phyloP scores from a whole-genome alignment of 345 rosid genomes.

The Cardamine occulta region DNA sequence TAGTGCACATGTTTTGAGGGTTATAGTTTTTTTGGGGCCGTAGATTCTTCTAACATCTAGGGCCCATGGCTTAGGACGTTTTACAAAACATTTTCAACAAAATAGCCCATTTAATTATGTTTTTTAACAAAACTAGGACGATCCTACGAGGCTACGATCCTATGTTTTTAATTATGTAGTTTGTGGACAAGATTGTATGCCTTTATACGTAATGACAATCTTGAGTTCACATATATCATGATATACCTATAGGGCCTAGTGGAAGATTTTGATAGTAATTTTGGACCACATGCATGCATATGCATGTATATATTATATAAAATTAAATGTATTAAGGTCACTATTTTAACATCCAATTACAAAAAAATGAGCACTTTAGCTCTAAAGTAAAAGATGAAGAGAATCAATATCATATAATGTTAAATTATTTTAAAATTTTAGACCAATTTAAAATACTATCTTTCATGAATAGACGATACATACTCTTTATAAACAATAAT shows the following conservation, averaged over 20 bases:
- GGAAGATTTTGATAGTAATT: neutral
- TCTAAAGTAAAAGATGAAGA: neutral
- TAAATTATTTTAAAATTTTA: neutral
- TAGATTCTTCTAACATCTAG: neutral
- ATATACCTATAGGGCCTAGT: neutral
- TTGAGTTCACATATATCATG: slow-evolving; percentile 1
- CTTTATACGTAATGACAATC: neutral
- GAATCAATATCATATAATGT: neutral
- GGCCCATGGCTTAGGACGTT: neutral
- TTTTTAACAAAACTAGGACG: neutral
- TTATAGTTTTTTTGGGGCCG: too few species aligned
- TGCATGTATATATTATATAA: neutral
- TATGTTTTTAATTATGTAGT: neutral
- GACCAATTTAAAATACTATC: neutral
- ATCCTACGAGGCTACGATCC: too few species aligned
- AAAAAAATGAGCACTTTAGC: neutral
- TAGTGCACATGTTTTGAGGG: neutral
- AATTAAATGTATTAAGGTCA: neutral
- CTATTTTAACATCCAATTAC: neutral
- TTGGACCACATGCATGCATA: neutral
- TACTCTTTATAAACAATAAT: neutral
- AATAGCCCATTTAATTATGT: neutral
- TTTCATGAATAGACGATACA: neutral
- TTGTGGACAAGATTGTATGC: neutral
- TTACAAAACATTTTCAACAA: neutral